These are phyloP conservation scores for Diaporthe aspalathi DNA, from an alignment of 2,329 filamentous ascomycete genomes.

Conservation along the genomic window DNA sequence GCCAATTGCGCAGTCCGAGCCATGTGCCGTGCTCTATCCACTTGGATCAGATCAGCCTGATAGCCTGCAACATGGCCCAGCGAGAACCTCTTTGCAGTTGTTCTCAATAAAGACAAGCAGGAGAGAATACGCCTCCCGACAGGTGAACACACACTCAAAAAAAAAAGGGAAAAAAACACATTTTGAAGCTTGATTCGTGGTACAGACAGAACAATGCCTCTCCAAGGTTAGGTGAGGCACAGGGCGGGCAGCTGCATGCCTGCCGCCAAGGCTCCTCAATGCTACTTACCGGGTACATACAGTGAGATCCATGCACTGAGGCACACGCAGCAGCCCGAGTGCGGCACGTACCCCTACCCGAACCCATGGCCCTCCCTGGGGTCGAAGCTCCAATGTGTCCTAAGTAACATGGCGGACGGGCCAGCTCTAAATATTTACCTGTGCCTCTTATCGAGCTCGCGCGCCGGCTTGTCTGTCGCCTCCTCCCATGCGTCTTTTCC, in stretches of 20 bases:
- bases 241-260: conserved; percentile 36
- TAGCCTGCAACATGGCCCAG: background rate
- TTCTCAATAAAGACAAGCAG: background rate
- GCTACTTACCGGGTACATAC: background rate
- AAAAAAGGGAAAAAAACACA: no score
- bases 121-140: background rate
- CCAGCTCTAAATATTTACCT: conserved; percentile 21
- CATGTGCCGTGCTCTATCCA: background rate
- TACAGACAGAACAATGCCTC: background rate
- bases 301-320: background rate
- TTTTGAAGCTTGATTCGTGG: background rate
- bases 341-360: conserved; percentile 15
- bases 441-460: conserved; percentile 25
- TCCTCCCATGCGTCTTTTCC: conserved; percentile 1
- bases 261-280: conserved; percentile 7
- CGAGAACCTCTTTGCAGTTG: background rate
- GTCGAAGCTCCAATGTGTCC: conserved; percentile 39
- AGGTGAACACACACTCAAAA: background rate
- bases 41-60: no score
- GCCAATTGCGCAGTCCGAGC: no score
- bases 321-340: background rate
- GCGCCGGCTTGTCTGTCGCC: conserved; percentile 13
- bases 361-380: background rate
- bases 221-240: background rate
- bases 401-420: conserved; percentile 5